Evolutionary conservation across 192 early-diverging fungal genomes (phyloP), one percentile per base, ranked within the genome.

Genomic region (Umbelopsis ramanniana): DNA sequence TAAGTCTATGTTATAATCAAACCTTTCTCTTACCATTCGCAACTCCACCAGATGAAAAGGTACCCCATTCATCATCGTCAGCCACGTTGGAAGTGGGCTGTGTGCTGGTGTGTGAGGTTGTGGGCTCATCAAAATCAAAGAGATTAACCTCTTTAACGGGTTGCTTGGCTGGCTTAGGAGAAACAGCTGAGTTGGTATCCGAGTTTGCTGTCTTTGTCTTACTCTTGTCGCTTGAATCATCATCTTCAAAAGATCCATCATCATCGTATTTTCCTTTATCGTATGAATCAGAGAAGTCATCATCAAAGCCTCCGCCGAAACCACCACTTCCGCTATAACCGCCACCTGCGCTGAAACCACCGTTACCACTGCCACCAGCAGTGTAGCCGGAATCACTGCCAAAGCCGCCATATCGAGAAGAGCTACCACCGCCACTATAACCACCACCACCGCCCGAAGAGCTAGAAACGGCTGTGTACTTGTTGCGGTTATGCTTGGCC

Each of bases 401-500:
- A 82, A 87, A 91, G 14, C 93, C 91, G 14, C 86, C 83, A 55
- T 86, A 87, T 68, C 82, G 78, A 45, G 84, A 80, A 45, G 84
- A 80, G 3, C 78, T 72, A 24, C 78, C 76, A 15, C 80, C 29
- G 29, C 29, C 79, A 48, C 71, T 73, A 19, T 84, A 79, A 35
- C 71, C 68, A 19, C 78, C 73, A 19, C 33, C 73, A 14, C 33
- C 55, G 46, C 75, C 67, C 45, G 80, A 75, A 15, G 86, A 87
- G 10, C 87, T 88, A 6, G 89, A 83, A 17, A 93, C 92, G 26
- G 93, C 93, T 1, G 85, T 89, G 73, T 95, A 98, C 82, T 98
- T 98, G 79, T 88, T 82, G 46, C 92, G 88, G 80, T 95, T 99
- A 24, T 90, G 89, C 76, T 91, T 92, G 22, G 97, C 95, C 73